phyloP scores from a whole-genome alignment of 2,329 filamentous ascomycete genomes.

The Tolypocladium album region DNA sequence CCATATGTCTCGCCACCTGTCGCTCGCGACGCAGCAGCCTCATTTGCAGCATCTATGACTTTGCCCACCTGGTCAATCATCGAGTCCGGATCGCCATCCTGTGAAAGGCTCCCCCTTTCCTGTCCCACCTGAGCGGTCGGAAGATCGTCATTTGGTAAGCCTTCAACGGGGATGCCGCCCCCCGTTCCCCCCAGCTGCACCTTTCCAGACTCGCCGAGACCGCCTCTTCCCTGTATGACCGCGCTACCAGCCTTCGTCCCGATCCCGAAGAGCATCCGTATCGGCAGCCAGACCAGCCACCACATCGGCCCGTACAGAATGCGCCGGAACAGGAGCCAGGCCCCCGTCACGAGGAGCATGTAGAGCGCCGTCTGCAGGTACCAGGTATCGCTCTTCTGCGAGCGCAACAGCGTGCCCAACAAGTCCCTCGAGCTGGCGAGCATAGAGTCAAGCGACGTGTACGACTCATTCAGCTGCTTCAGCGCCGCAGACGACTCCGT shows the following conservation, averaged over 20 bases:
- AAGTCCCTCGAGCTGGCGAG: constrained; percentile 65
- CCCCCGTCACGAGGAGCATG: constrained; percentile 63
- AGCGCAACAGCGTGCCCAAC: constrained; percentile 67
- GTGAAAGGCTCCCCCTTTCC: constrained; percentile 11
- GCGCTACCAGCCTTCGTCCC: constrained; percentile 43
- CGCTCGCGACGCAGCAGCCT: constrained; percentile 15
- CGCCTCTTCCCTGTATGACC: constrained; percentile 26
- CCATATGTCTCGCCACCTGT: constrained; percentile 7
- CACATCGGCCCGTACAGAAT: constrained; percentile 81
- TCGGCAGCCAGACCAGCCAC: constrained; percentile 78
- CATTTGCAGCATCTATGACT: constrained; percentile 37
- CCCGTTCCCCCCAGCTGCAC: constrained; percentile 14
- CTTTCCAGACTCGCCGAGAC: constrained; percentile 14
- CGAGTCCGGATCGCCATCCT: constrained; percentile 21
- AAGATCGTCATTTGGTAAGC: constrained; percentile 26
- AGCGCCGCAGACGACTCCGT: constrained; percentile 75
- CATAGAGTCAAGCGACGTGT: constrained; percentile 67
- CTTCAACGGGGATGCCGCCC: background rate
- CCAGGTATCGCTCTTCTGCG: constrained; percentile 96
- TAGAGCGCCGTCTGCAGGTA: constrained; percentile 88
- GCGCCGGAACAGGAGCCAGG: constrained; percentile 78
- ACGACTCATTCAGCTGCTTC: constrained; percentile 69
- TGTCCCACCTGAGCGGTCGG: constrained; percentile 37
- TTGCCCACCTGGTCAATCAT: constrained; percentile 43
- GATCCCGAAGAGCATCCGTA: constrained; percentile 55